phyloP scores from a whole-genome alignment of 176 grass and related monocot species.

The Triticum monococcum region DNA sequence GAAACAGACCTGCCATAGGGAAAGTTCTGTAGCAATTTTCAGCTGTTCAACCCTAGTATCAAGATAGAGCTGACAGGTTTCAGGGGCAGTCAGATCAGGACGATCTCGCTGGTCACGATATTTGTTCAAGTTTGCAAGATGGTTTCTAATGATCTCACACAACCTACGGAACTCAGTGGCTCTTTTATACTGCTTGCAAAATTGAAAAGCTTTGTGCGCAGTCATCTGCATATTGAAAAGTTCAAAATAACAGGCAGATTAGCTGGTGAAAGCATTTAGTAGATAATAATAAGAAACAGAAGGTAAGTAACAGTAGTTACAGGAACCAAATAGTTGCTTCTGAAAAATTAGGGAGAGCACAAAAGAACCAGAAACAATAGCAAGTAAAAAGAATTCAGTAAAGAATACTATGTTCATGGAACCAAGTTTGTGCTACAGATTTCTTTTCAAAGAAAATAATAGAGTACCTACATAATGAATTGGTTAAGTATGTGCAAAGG shows the following conservation, averaged over 20 bases:
- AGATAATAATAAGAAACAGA: background rate
- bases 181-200: slow-evolving; percentile 97
- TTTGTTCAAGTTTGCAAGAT: slow-evolving; percentile 93
- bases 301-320: background rate
- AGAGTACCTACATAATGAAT: background rate
- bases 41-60: slow-evolving; percentile 94
- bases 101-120: slow-evolving; percentile 94
- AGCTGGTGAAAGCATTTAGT: background rate
- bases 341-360: background rate
- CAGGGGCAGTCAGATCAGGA: slow-evolving; percentile 76
- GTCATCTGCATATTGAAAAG: slow-evolving; percentile 71
- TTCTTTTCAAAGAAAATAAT: background rate
- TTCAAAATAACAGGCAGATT: slow-evolving; percentile 17
- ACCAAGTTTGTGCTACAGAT: background rate
- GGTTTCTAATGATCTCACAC: slow-evolving; percentile 94
- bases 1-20: slow-evolving; percentile 85
- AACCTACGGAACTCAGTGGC: slow-evolving; percentile 92
- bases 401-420: background rate
- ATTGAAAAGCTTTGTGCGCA: slow-evolving; percentile 93
- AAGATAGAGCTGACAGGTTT: slow-evolving; percentile 84
- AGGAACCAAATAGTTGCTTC: background rate
- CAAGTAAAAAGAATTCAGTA: background rate
- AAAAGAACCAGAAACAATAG: slow-evolving; percentile 14
- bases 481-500: background rate
- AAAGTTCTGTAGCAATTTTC: slow-evolving; percentile 86